Percentiles rank a stretch among this genome's conserved stretches.
These are phyloP conservation scores for Clavispora vitiphila DNA, from an alignment of 805 yeast genomes.

Conservation along the genomic window DNA sequence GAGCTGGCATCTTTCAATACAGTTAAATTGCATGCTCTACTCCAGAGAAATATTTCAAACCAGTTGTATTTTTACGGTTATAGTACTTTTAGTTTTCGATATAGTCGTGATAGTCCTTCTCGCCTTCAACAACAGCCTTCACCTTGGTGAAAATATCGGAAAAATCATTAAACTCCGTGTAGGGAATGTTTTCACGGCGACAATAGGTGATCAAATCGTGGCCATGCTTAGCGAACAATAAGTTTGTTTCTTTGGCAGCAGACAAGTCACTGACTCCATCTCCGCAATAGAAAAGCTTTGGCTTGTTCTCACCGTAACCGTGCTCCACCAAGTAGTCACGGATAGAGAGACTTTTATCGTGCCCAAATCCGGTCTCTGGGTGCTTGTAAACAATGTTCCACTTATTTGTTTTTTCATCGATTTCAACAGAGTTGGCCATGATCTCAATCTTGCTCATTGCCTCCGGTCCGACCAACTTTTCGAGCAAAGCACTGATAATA, in stretches of 20 bases:
- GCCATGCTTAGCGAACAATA: conserved; percentile 90
- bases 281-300: conserved; percentile 85
- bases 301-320: conserved; percentile 34
- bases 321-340: conserved; percentile 37
- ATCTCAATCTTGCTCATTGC: conserved; percentile 70
- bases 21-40: too few species aligned
- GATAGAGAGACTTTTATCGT: conserved; percentile 86
- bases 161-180: conserved; percentile 74
- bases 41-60: neutral
- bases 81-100: conserved; percentile 11
- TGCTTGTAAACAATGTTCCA: conserved; percentile 89
- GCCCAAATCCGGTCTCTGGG: conserved; percentile 81
- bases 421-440: conserved; percentile 70
- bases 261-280: conserved; percentile 95
- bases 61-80: neutral
- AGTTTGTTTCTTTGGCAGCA: conserved; percentile 93
- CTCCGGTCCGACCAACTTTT: conserved; percentile 70
- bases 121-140: conserved; percentile 42
- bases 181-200: conserved; percentile 73
- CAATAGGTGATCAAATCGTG: conserved; percentile 86
- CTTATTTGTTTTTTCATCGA: conserved; percentile 45
- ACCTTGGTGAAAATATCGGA: conserved; percentile 66
- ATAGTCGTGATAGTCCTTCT: conserved; percentile 12
- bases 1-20: too few species aligned
- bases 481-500: conserved; percentile 72